Evolutionary conservation across 2,329 filamentous ascomycete species (phyloP).

Genomic region (Neoscytalidium dimidiatum): DNA sequence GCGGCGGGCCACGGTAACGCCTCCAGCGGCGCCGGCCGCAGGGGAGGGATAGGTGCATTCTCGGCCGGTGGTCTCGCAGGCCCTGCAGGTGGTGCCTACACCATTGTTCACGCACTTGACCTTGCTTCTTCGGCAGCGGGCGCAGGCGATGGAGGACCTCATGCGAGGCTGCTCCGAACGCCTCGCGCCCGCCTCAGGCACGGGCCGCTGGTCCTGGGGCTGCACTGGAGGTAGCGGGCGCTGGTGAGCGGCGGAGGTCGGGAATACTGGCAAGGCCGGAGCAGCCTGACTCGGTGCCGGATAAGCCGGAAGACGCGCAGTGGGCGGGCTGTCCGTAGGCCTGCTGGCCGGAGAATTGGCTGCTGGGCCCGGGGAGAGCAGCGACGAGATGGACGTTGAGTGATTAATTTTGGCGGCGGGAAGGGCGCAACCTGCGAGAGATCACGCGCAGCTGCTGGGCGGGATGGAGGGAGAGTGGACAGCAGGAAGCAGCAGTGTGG

Average conservation of each 20-base stretch:
- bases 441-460: slow-evolving; percentile 9
- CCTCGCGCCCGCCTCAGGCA: slow-evolving; percentile 18
- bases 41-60: slow-evolving; percentile 71
- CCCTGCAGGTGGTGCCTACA: slow-evolving; percentile 69
- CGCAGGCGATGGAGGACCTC: slow-evolving; percentile 79
- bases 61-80: slow-evolving; percentile 70
- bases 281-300: slow-evolving; percentile 6
- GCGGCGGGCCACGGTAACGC: slow-evolving; percentile 30
- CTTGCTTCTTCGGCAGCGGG: slow-evolving; percentile 75
- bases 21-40: slow-evolving; percentile 36
- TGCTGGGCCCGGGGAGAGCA: slow-evolving; percentile 17
- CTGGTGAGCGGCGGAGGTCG: slow-evolving; percentile 2
- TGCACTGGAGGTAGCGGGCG: slow-evolving; percentile 17
- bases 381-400: slow-evolving; percentile 21
- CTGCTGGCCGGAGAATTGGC: slow-evolving; percentile 9
- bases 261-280: slow-evolving; percentile 14
- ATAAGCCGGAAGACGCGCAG: slow-evolving; percentile 19
- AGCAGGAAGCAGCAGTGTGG: neutral
- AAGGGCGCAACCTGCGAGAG: slow-evolving; percentile 15
- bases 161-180: slow-evolving; percentile 47
- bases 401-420: slow-evolving; percentile 18
- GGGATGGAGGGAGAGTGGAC: neutral
- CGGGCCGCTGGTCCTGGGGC: slow-evolving; percentile 4
- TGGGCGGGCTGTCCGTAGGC: slow-evolving; percentile 15
- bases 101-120: slow-evolving; percentile 85